Percentiles rank a stretch among this genome's conserved stretches.
These are phyloP conservation scores for Blastobotrys attinorum DNA, from an alignment of 805 yeast genomes.

Conservation along the genomic window DNA sequence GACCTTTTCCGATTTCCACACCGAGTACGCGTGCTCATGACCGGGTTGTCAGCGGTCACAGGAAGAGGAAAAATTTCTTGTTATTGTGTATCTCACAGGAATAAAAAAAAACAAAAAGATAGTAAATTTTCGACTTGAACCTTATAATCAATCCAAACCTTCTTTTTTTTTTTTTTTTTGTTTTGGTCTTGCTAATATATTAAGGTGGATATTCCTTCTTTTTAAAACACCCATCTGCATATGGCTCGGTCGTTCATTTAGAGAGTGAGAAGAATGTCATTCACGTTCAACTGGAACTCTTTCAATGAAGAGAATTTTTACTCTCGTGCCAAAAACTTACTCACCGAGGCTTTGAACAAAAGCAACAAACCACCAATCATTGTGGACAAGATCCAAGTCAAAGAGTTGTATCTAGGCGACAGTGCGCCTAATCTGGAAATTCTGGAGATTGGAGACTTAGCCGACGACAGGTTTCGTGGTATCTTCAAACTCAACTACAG, in stretches of 20 bases:
- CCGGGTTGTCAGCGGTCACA: too few relatives aligned
- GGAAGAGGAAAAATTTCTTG: neutral
- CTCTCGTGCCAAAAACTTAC: slow-evolving; percentile 43
- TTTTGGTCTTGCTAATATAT: too few relatives aligned
- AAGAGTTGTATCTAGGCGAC: slow-evolving; percentile 64
- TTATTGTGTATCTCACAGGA: too few relatives aligned
- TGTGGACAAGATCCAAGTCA: slow-evolving; percentile 44
- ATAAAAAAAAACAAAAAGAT: neutral
- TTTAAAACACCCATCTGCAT: too few relatives aligned
- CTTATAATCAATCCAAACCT: too few relatives aligned
- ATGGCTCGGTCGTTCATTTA: too few relatives aligned
- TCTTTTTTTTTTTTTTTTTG: too few relatives aligned
- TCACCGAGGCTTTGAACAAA: slow-evolving; percentile 29
- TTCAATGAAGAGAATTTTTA: slow-evolving; percentile 58
- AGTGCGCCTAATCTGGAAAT: slow-evolving; percentile 69
- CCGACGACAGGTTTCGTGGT: slow-evolving; percentile 42
- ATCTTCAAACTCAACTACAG: slow-evolving; percentile 63
- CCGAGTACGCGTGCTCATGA: too few relatives aligned
- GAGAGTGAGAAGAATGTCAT: slow-evolving; percentile 46
- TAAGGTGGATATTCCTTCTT: too few relatives aligned
- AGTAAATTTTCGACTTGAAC: too few relatives aligned
- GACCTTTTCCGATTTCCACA: neutral
- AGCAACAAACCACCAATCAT: slow-evolving; percentile 29
- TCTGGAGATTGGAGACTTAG: slow-evolving; percentile 68
- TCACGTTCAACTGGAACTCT: slow-evolving; percentile 73